Conservation (phyloP, 179 eudicot genomes). For the Sideroxylon spinosum region DNA sequence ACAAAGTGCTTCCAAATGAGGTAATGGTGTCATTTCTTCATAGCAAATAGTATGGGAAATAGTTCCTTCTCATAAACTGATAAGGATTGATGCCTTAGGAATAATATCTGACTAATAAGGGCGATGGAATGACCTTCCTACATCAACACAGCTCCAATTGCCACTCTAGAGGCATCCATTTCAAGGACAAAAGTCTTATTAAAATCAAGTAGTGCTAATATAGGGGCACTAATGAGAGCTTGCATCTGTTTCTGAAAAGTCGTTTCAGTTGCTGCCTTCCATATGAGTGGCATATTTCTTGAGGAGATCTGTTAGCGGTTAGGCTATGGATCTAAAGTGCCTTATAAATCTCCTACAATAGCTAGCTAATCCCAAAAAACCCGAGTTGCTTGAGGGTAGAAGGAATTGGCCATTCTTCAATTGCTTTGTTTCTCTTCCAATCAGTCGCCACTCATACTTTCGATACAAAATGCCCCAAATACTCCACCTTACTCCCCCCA, state of each 20-base stretch:
- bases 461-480: background rate
- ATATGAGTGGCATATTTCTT: background rate
- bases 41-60: background rate
- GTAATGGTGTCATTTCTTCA: background rate
- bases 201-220: background rate
- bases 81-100: no score
- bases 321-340: background rate
- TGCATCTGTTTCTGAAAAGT: background rate
- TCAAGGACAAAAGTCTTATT: background rate
- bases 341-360: background rate
- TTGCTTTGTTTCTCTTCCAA: background rate
- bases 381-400: background rate
- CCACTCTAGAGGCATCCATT: no score
- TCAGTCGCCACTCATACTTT: background rate
- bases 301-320: background rate
- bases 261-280: background rate
- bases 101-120: background rate
- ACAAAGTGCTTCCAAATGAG: background rate
- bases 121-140: background rate
- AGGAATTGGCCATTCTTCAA: background rate
- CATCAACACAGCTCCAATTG: constrained; percentile 6
- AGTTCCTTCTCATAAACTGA: no score
- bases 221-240: background rate
- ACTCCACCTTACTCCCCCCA: background rate
- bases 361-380: constrained; percentile 3